Evolutionary conservation across 345 rosid species (phyloP).

Genomic region (Camelina laxa): DNA sequence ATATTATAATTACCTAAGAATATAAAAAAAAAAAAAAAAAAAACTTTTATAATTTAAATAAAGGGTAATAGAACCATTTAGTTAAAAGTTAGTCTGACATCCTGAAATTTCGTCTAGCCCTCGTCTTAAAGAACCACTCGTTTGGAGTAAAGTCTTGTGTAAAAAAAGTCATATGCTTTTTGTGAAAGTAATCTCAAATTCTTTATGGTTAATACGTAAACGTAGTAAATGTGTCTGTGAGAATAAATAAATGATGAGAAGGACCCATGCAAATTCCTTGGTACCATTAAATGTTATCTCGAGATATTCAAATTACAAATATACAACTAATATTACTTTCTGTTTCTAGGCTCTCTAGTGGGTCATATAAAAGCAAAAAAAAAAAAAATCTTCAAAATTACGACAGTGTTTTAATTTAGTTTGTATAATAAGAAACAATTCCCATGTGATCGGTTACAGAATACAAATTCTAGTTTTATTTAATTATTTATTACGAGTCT

Average conservation of each 20-base stretch:
- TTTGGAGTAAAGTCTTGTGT: too few species aligned
- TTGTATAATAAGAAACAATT: background rate
- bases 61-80: background rate
- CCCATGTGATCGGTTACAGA: slow-evolving; percentile 4
- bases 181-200: too few species aligned
- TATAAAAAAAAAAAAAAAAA: too few species aligned
- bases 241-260: slow-evolving; percentile 31
- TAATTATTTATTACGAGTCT: background rate
- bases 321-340: background rate
- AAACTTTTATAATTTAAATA: too few species aligned
- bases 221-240: background rate
- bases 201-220: background rate
- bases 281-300: slow-evolving; percentile 35
- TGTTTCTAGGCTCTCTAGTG: background rate
- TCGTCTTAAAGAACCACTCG: slow-evolving; percentile 14
- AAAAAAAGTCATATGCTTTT: too few species aligned
- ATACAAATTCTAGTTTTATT: background rate
- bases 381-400: background rate
- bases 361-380: background rate
- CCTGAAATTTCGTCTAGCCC: background rate
- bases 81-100: background rate
- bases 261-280: slow-evolving; percentile 35
- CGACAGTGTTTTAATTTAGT: slow-evolving; percentile 1
- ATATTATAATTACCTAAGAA: background rate
- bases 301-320: slow-evolving; percentile 1